These are phyloP conservation scores for Saturnispora gosingensis DNA, from an alignment of 805 yeast species.

Conservation along the genomic window DNA sequence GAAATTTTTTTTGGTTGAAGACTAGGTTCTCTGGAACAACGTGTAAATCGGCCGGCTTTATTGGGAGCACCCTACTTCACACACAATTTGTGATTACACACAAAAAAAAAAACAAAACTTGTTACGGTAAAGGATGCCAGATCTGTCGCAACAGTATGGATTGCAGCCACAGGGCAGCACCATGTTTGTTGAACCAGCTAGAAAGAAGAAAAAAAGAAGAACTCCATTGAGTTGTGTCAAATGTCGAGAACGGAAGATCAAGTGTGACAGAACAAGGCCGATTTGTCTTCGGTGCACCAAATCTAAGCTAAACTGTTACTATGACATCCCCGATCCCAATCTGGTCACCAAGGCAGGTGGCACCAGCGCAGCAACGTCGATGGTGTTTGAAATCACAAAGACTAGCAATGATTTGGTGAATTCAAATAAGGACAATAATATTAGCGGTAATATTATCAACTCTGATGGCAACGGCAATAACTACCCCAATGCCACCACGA, in stretches of 20 bases:
- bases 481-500: background rate
- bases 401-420: background rate
- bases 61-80: background rate
- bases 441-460: background rate
- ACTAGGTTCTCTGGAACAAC: background rate
- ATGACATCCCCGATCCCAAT: conserved; percentile 5
- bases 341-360: background rate
- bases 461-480: background rate
- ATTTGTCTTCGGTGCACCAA: conserved; percentile 14
- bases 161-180: background rate
- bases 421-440: background rate
- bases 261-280: conserved; percentile 21
- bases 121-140: background rate
- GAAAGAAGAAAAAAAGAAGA: conserved; percentile 16
- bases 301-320: conserved; percentile 3
- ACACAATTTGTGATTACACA: background rate
- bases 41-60: background rate
- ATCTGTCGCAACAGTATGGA: background rate
- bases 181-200: background rate
- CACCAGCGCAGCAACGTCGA: background rate
- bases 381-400: background rate
- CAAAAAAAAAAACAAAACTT: background rate
- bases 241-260: conserved; percentile 19
- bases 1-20: background rate
- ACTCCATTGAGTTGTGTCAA: conserved; percentile 18